Conservation (phyloP, 208 protist species). For the Acanthamoeba royreba region DNA sequence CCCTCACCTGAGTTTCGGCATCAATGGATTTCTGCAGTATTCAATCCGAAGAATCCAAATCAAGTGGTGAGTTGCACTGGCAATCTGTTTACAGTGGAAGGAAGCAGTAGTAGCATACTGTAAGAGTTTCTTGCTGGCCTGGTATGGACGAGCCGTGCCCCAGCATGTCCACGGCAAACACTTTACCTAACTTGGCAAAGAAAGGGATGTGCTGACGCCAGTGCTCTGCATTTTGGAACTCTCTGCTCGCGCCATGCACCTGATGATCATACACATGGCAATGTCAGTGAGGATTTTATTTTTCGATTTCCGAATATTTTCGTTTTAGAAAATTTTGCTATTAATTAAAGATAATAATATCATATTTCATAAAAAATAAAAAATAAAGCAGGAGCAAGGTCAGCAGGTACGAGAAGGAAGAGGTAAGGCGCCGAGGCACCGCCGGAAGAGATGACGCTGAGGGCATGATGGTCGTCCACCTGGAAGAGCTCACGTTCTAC, state of each 20-base stretch:
- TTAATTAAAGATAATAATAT: too few species aligned
- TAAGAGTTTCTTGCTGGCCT: not conserved
- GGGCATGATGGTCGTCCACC: not conserved
- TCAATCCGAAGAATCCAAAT: too few species aligned
- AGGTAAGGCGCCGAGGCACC: not conserved
- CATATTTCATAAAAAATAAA: too few species aligned
- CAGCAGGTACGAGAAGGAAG: not conserved
- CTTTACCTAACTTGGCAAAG: not conserved
- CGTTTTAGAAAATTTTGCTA: not conserved
- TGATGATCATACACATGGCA: too few species aligned
- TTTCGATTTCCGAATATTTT: too few species aligned
- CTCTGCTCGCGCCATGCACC: conserved; percentile 20
- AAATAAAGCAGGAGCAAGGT: not conserved
- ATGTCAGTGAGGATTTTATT: not conserved
- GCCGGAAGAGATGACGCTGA: not conserved
- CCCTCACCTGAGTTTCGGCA: not conserved
- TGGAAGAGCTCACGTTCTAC: not conserved
- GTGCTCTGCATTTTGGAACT: conserved; percentile 34
- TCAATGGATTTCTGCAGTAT: not conserved
- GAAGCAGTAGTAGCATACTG: not conserved
- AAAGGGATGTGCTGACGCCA: conserved; percentile 17
- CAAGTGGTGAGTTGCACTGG: not conserved
- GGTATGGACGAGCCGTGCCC: conserved; percentile 13
- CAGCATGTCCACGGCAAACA: conserved; percentile 27
- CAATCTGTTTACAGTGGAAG: too few species aligned